phyloP scores from a whole-genome alignment of 2,329 filamentous ascomycete genomes.

The Iodosphaeria phyllophila region DNA sequence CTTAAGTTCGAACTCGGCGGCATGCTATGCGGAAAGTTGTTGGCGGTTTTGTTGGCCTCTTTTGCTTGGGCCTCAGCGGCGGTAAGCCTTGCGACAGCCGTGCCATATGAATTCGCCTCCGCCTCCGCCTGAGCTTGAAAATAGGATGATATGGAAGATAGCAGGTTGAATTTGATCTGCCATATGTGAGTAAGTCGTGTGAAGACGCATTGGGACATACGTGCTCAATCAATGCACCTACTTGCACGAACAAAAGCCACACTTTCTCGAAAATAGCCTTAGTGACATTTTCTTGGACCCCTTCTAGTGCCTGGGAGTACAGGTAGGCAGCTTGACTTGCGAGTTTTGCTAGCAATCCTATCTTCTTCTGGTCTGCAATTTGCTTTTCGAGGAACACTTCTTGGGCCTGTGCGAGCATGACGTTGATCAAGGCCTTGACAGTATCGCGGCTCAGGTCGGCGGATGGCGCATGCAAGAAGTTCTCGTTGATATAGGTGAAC shows the following conservation, averaged over 20 bases:
- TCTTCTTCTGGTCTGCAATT: conserved; percentile 79
- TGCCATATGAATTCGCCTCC: conserved; percentile 71
- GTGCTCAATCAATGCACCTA: conserved; percentile 18
- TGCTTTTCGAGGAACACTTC: conserved; percentile 98
- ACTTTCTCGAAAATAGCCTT: conserved; percentile 88
- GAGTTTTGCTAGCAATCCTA: conserved; percentile 77
- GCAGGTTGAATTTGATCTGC: conserved; percentile 60
- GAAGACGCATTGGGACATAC: background rate
- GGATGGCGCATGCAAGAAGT: conserved; percentile 91
- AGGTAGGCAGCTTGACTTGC: conserved; percentile 80
- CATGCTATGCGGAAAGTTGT: conserved; percentile 61
- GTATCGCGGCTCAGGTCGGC: conserved; percentile 93
- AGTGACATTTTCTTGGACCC: conserved; percentile 78
- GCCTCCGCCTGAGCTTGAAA: conserved; percentile 86
- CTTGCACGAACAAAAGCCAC: conserved; percentile 71
- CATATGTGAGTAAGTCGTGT: conserved; percentile 5
- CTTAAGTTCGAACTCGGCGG: conserved; percentile 69
- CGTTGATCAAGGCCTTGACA: conserved; percentile 79
- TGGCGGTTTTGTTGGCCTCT: conserved; percentile 60
- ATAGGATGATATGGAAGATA: conserved; percentile 77
- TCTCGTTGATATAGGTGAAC: conserved; percentile 99
- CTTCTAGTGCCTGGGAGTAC: conserved; percentile 75
- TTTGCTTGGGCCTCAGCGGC: conserved; percentile 61
- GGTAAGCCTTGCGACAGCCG: conserved; percentile 67
- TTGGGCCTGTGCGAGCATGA: conserved; percentile 90